A percentile compares a stretch with the other conserved stretches of the same genome.
phyloP scores from a whole-genome alignment of 2,329 filamentous ascomycete species.

The Neurospora sp. region DNA sequence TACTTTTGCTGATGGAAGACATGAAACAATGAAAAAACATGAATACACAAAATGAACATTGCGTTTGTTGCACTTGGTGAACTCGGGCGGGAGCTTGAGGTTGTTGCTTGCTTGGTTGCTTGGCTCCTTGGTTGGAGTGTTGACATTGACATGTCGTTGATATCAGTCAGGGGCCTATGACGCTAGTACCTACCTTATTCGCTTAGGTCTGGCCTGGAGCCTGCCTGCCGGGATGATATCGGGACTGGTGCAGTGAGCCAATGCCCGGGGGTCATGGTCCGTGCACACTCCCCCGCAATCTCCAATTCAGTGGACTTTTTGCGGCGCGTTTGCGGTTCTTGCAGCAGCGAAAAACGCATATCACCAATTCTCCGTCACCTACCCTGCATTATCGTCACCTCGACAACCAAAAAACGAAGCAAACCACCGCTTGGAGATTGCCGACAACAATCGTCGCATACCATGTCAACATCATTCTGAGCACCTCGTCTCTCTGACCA shows the following conservation, averaged over 20 bases:
- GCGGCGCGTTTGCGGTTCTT: neutral
- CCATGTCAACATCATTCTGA: neutral
- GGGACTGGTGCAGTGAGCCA: neutral
- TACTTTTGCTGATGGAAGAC: neutral
- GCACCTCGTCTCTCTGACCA: neutral
- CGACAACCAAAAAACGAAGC: neutral
- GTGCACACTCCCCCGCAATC: neutral
- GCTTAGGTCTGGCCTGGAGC: neutral
- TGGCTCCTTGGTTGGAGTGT: neutral
- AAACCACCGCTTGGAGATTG: neutral
- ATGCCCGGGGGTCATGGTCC: neutral
- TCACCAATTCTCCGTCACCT: neutral
- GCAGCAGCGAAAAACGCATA: neutral
- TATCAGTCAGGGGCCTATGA: neutral
- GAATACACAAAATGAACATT: neutral
- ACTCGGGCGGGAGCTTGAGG: neutral
- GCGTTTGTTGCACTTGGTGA: neutral
- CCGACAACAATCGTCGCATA: neutral
- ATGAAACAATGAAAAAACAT: neutral
- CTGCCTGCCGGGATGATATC: neutral
- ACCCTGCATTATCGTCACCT: neutral
- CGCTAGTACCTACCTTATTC: neutral
- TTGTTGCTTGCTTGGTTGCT: neutral
- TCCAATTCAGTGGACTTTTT: neutral
- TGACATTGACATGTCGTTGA: neutral